Evolutionary conservation across 768 basidiomycete genomes (phyloP).

Genomic region (Epithele typhae): DNA sequence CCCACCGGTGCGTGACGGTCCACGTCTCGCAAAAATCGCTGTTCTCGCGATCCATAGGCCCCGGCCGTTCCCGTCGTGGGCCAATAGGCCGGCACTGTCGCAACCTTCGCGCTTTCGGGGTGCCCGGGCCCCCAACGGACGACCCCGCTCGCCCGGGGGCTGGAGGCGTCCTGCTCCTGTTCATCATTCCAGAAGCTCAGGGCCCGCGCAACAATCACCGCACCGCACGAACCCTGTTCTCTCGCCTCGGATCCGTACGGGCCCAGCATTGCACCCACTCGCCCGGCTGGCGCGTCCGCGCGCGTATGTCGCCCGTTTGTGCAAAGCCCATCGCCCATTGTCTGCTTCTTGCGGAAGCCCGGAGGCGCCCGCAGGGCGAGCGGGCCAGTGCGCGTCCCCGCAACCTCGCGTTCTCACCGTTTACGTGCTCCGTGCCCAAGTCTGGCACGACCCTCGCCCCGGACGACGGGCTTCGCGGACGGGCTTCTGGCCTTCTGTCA

Average conservation of each 20-base stretch:
- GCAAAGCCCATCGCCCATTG: too few species aligned
- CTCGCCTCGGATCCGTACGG: background rate
- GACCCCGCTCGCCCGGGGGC: background rate
- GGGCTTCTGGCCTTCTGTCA: background rate
- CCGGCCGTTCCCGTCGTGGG: too few species aligned
- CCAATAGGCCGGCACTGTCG: too few species aligned
- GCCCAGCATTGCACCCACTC: background rate
- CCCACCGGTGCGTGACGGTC: background rate
- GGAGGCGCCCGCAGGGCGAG: background rate
- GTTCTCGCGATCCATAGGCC: too few species aligned
- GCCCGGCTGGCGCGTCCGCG: too few species aligned
- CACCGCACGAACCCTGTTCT: background rate
- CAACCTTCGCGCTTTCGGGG: background rate
- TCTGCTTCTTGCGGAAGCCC: background rate
- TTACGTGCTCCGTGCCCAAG: background rate
- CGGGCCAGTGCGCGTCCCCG: too few species aligned
- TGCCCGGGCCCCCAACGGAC: background rate
- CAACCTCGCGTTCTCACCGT: background rate
- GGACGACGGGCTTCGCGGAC: background rate
- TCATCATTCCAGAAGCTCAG: background rate
- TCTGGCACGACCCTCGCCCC: background rate
- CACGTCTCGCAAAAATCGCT: background rate
- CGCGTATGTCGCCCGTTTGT: too few species aligned
- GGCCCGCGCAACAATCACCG: background rate
- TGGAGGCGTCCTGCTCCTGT: background rate